These are phyloP conservation scores for Cladosporium colombiae DNA, from an alignment of 2,329 filamentous ascomycete species.

Conservation along the genomic window DNA sequence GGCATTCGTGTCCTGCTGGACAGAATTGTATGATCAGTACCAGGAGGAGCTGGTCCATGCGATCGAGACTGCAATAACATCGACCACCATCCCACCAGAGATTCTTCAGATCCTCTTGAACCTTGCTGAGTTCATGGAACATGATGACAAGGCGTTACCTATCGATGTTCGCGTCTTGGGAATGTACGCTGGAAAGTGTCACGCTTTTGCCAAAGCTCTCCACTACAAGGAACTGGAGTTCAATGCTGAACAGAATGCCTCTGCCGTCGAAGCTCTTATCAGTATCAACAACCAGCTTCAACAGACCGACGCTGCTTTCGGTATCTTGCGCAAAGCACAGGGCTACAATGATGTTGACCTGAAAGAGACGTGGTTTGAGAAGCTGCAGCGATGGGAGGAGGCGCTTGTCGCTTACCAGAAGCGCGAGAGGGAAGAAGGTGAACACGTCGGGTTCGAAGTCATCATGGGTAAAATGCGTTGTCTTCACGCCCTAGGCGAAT, in stretches of 20 bases:
- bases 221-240: slow-evolving; percentile 99
- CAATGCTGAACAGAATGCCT: slow-evolving; percentile 92
- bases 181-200: slow-evolving; percentile 91
- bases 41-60: slow-evolving; percentile 95
- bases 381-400: slow-evolving; percentile 97
- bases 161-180: slow-evolving; percentile 96
- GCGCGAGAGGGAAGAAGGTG: slow-evolving; percentile 69
- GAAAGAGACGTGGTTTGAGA: slow-evolving; percentile 98
- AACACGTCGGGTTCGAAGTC: slow-evolving; percentile 74
- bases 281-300: slow-evolving; percentile 99
- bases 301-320: slow-evolving; percentile 97
- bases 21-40: slow-evolving; percentile 93
- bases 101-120: slow-evolving; percentile 92
- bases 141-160: slow-evolving; percentile 95
- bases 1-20: slow-evolving; percentile 98
- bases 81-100: slow-evolving; percentile 92
- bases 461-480: slow-evolving; percentile 99
- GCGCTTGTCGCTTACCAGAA: slow-evolving; percentile 88
- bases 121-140: slow-evolving; percentile 98
- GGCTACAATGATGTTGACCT: slow-evolving; percentile 94
- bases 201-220: slow-evolving; percentile 95
- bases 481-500: slow-evolving; percentile 93
- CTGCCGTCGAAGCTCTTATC: slow-evolving; percentile 93
- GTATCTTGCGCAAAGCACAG: slow-evolving; percentile 94
- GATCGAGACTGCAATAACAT: slow-evolving; percentile 93